Evolutionary conservation across 345 rosid genomes (phyloP), one percentile per base, ranked within the genome.

Genomic region (Ailanthus altissimus): DNA sequence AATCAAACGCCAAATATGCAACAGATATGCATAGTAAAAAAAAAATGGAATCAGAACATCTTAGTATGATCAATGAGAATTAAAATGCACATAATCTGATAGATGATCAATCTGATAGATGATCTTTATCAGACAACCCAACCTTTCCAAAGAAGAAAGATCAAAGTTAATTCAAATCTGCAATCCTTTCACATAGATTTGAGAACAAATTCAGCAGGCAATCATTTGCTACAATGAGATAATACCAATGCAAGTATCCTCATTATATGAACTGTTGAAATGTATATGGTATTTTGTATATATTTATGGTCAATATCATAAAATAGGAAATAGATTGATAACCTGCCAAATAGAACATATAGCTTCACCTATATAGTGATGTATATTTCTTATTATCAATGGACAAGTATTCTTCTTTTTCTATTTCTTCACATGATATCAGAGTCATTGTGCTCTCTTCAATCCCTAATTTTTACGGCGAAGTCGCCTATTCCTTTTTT

Each of bases 201-300:
- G 18, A 60, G 64, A 13, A 60, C 40, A 50, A 50, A 51, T 32
- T 32, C 60, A 53, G 61, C 47, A 70, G 6, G 74, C 6, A 32
- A 68, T 68, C 43, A 68, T 8, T 49, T 49, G 58, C 58, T 12
- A 54, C 25, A 70, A 26, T 32, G 45, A 70, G 9, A 56, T 75
- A 70, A 51, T 62, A 13, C 65, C 57, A 57, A 14, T 36, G 23
- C 11, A 26, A 15, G 9, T 4, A 51, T 43, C 62, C 58, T 36
- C 20, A 62, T 62, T 47, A 38, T 36, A 51, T 36, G 23, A 59
- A 32, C 38, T 60, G n/a, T n/a, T n/a, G n/a, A n/a, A n/a, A n/a
- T 14, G 57, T 79, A 25, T 23, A 14, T 16, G 6, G n/a, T n/a
- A n/a, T n/a, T n/a, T n/a, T n/a, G n/a, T n/a, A n/a, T n/a, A n/a